A percentile compares a stretch with the other conserved stretches of the same genome.
phyloP scores from a whole-genome alignment of 1,139 yeast genomes.

The Geotrichum candidum region DNA sequence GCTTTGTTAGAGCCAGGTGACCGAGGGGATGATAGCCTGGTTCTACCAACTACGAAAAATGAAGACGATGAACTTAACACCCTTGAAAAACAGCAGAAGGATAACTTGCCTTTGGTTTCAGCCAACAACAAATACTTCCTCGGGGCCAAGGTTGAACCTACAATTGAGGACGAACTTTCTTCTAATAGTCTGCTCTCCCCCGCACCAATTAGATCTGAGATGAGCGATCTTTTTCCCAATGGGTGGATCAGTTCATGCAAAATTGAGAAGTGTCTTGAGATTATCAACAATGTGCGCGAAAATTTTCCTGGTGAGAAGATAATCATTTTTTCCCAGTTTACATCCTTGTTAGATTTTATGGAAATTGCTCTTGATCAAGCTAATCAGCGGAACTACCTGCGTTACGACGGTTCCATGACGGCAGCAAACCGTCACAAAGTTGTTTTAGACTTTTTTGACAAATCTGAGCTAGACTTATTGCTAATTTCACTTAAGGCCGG shows the following conservation, averaged over 20 bases:
- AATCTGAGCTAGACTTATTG: slow-evolving; percentile 47
- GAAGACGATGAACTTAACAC: background rate
- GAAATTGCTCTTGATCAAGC: slow-evolving; percentile 50
- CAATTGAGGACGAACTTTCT: background rate
- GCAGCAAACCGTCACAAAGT: slow-evolving; percentile 57
- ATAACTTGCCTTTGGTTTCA: background rate
- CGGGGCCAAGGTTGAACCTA: background rate
- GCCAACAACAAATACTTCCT: slow-evolving; percentile 2
- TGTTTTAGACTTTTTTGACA: slow-evolving; percentile 58
- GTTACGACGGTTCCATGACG: slow-evolving; percentile 81
- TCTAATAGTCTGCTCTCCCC: background rate
- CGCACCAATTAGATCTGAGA: slow-evolving; percentile 17
- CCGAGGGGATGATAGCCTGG: background rate
- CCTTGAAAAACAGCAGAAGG: background rate
- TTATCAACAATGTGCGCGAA: slow-evolving; percentile 41
- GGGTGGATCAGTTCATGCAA: slow-evolving; percentile 41
- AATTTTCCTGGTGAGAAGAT: slow-evolving; percentile 54
- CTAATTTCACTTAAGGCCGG: slow-evolving; percentile 84
- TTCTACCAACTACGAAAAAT: background rate
- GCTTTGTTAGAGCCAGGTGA: background rate
- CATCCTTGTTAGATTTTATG: slow-evolving; percentile 67
- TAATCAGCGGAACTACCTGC: slow-evolving; percentile 38
- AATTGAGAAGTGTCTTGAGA: slow-evolving; percentile 44
- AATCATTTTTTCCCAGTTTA: slow-evolving; percentile 81
- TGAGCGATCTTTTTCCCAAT: slow-evolving; percentile 26